Percentiles rank a stretch among this genome's conserved stretches.
These are phyloP conservation scores for Purshia tridentata DNA, from an alignment of 306 rosid genomes.

Conservation along the genomic window DNA sequence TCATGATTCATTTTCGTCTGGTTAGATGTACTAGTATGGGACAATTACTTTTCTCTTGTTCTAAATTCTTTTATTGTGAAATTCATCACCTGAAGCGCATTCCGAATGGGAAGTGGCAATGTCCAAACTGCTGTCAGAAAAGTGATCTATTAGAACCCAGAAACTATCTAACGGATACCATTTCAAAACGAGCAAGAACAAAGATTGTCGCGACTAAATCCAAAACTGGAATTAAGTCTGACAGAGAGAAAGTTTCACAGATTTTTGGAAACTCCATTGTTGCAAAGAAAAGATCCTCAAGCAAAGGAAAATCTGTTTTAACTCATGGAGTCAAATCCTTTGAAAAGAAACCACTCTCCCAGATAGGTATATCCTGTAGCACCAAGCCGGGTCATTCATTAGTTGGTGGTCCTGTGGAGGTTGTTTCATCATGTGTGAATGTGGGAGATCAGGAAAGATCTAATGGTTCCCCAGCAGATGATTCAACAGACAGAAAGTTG, in stretches of 20 bases:
- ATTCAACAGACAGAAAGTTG: conserved; percentile 42
- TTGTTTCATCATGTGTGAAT: conserved; percentile 51
- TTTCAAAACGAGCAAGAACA: conserved; percentile 93
- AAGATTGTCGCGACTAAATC: conserved; percentile 54
- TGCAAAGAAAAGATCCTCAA: conserved; percentile 81
- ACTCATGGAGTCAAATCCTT: conserved; percentile 45
- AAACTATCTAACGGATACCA: conserved; percentile 51
- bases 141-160: conserved; percentile 56
- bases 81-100: conserved; percentile 69
- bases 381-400: conserved; percentile 48
- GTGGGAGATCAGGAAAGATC: conserved; percentile 50
- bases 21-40: conserved; percentile 2
- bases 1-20: conserved; percentile 11
- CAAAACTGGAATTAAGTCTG: conserved; percentile 58
- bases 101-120: conserved; percentile 95
- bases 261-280: conserved; percentile 74
- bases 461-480: conserved; percentile 37
- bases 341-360: conserved; percentile 44
- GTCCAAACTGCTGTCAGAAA: conserved; percentile 80
- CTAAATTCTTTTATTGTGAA: conserved; percentile 14
- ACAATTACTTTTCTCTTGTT: conserved; percentile 16
- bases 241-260: conserved; percentile 60
- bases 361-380: conserved; percentile 48
- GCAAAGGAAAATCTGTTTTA: conserved; percentile 67
- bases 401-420: conserved; percentile 46